These are phyloP conservation scores for Mariannaea elegans DNA, from an alignment of 2,329 filamentous ascomycete species.

Conservation along the genomic window DNA sequence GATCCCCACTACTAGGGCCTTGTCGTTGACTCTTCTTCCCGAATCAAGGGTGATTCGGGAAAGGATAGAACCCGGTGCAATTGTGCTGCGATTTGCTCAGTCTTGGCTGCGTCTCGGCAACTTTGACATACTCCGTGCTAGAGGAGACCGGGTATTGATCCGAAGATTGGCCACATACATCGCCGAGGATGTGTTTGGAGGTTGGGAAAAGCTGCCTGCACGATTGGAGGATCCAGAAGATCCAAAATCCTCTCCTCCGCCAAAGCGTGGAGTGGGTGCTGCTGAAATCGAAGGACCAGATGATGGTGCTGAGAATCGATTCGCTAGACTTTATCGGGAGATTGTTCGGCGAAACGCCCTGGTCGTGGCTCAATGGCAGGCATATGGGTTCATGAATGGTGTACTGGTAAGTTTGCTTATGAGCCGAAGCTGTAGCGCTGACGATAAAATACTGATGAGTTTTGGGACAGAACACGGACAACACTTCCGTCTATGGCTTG, in stretches of 20 bases:
- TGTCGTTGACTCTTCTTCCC: constrained; percentile 82
- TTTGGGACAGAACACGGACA: constrained; percentile 79
- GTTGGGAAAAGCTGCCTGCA: constrained; percentile 85
- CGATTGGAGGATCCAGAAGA: constrained; percentile 62
- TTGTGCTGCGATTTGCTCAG: constrained; percentile 91
- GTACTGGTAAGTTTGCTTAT: constrained; percentile 65
- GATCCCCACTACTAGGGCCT: constrained; percentile 86
- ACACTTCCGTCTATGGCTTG: constrained; percentile 89
- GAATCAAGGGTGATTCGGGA: constrained; percentile 80
- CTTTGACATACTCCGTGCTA: constrained; percentile 87
- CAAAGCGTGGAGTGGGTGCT: constrained; percentile 61
- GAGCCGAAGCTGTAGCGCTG: not conserved
- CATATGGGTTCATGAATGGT: constrained; percentile 99
- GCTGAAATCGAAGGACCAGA: constrained; percentile 72
- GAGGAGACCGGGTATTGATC: constrained; percentile 80
- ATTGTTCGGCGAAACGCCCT: constrained; percentile 85
- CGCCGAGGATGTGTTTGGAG: constrained; percentile 85
- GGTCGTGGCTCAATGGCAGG: constrained; percentile 94
- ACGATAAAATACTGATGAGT: constrained; percentile 31
- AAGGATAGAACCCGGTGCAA: constrained; percentile 85
- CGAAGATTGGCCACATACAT: constrained; percentile 82
- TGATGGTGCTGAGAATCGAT: constrained; percentile 82
- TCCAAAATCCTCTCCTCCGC: constrained; percentile 52
- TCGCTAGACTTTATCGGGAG: constrained; percentile 86
- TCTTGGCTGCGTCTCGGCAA: constrained; percentile 94